phyloP scores from a whole-genome alignment of 1,139 yeast genomes.

The Kodamaea sp. region DNA sequence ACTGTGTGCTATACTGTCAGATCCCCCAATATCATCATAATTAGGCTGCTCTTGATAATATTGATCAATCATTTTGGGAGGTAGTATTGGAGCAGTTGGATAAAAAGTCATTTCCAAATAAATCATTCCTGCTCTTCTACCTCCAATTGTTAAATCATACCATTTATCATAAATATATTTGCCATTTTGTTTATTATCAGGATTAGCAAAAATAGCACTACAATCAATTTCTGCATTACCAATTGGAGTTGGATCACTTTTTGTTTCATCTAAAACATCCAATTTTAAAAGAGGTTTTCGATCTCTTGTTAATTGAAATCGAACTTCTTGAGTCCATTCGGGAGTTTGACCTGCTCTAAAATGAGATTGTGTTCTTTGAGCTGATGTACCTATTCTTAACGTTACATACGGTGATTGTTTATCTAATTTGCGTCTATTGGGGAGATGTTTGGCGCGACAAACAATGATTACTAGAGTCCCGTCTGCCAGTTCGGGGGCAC shows the following conservation, averaged over 20 bases:
- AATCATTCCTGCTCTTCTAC: slow-evolving; percentile 83
- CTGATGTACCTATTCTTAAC: slow-evolving; percentile 74
- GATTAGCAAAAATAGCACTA: slow-evolving; percentile 53
- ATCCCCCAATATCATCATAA: not conserved
- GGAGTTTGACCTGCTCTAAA: slow-evolving; percentile 91
- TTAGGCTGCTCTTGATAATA: slow-evolving; percentile 1
- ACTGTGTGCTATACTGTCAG: not conserved
- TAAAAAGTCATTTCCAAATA: slow-evolving; percentile 91
- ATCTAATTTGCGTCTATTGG: slow-evolving; percentile 77
- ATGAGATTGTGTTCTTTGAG: slow-evolving; percentile 69
- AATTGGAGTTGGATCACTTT: slow-evolving; percentile 79
- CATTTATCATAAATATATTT: slow-evolving; percentile 75
- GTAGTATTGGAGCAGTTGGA: slow-evolving; percentile 54
- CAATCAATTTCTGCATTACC: slow-evolving; percentile 82
- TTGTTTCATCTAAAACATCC: slow-evolving; percentile 83
- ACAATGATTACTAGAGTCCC: slow-evolving; percentile 46
- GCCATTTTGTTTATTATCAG: slow-evolving; percentile 53
- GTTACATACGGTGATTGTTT: slow-evolving; percentile 89
- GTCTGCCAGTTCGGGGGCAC: slow-evolving; percentile 37
- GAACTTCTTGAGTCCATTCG: slow-evolving; percentile 73
- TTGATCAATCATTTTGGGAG: slow-evolving; percentile 31
- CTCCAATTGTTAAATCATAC: slow-evolving; percentile 68
- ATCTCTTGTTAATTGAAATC: slow-evolving; percentile 63
- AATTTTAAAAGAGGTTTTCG: slow-evolving; percentile 61
- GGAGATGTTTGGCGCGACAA: slow-evolving; percentile 66